Evolutionary conservation across 2,329 filamentous ascomycete genomes (phyloP), one percentile per base, ranked within the genome.

Genomic region (Coniella vitis): DNA sequence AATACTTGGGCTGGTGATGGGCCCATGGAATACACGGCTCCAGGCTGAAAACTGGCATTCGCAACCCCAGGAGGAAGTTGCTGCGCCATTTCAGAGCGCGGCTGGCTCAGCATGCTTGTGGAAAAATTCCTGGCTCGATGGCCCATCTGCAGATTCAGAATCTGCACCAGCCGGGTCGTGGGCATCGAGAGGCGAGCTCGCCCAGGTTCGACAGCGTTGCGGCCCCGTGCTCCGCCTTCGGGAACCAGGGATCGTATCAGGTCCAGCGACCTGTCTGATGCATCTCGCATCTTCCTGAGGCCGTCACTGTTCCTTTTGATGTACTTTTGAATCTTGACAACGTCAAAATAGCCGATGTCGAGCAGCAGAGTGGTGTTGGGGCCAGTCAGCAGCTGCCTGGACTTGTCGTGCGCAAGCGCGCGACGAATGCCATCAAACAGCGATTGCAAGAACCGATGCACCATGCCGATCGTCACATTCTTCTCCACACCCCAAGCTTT

Each of bases 401-500:
- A 8, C 21, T 36, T 31, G 9, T 12, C 29, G 21, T 32, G 38
- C 35, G 20, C 29, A 9, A 21, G 32, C 20, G 29, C 8, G 9
- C 9, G 16, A 16, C 35, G 34, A 13, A 29, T 60, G 21, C 56
- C 49, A 31, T 57, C 54, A 34, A 59, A 56, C 16, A 63, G 38
- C 14, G 52, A 51, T 7, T 60, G 42, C 52, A 63, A 57, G 25
- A 54, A 35, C 19, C 55, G 50, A 22, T 57, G 54, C 1, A 64
- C 61, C 48, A 63, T 58, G n/a, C 54, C 39, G 0, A 56, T 57
- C 51, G 62, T 64, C 47, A 61, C 56, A 48, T 63, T 63, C 54
- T 65, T 65, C 41, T 61, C 56, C 7, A 65, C 53, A 2, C 56
- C 58, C 63, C 63, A 65, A 32, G 60, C 60, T 52, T 58, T 62